Evolutionary conservation across 495 filamentous ascomycete species (phyloP), one percentile per base, ranked within the genome.

Genomic region (Podospora bellae-mahoneyi): DNA sequence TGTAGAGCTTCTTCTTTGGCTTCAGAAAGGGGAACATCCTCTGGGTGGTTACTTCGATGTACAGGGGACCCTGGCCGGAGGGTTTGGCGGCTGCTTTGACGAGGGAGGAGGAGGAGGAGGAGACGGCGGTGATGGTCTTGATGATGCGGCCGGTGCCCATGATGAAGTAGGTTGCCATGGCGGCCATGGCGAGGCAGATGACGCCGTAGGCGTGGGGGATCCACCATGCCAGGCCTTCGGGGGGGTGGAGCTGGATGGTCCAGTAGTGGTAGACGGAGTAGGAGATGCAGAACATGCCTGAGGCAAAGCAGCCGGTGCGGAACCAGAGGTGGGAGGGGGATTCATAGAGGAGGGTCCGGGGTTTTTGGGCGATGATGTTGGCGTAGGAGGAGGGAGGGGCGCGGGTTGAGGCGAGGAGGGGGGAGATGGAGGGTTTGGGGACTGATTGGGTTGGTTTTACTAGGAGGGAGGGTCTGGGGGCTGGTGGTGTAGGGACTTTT

Each of bases 241-340:
- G 82, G n/a, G 80, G 73, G 65, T 81, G 69, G 28, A 82, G 74
- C 62, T 80, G 78, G 39, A 80, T 76, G 57, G 74, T 32, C 71
- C 83, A 84, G 62, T 84, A 86, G 71, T 87, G 84, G 73, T 82
- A 85, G 65, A 78, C 79, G 13, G 86, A 80, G 69, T 86, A 88
- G 16, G 78, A 72, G 64, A 90, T 80, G 77, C 86, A 90, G 74
- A 88, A 88, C 26, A 78, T 68, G 5, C 82, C 81, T 18, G 86
- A 78, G 48, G 78, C 73, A 73, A 89, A 88, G 73, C 84, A 84
- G 48, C 84, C 84, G 55, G 84, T 64, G 44, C 86, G 75, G 76
- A 86, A 90, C 71, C 80, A 77, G 64, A 82, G 81, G 69, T 91
- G 87, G 4, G 88, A 87, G 4, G 83, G 87, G 0, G 86, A 83